A percentile compares a stretch with the other conserved stretches of the same genome.
These are phyloP conservation scores for Hortiboletus campestris DNA, from an alignment of 768 basidiomycete species.

Conservation along the genomic window DNA sequence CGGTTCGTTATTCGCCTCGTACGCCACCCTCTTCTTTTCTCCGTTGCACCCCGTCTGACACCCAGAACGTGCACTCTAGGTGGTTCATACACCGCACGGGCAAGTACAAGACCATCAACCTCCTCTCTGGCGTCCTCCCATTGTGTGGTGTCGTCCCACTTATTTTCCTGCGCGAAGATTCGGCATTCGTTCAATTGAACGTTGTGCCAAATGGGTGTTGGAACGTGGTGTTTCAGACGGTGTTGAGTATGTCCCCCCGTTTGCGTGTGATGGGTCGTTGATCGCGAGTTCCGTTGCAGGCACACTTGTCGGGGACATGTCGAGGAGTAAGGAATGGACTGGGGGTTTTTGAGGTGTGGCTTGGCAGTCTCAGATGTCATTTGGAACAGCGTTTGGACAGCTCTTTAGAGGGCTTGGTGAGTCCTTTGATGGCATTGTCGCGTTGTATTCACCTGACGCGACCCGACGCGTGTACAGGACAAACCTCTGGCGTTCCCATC, in stretches of 20 bases:
- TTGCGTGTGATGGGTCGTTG: not conserved
- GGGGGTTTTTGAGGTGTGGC: too few species aligned
- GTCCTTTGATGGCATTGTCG: not conserved
- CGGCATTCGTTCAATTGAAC: slow-evolving; percentile 19
- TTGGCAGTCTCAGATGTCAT: slow-evolving; percentile 15
- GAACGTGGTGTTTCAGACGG: slow-evolving; percentile 14
- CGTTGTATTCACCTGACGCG: not conserved
- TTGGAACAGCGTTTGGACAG: slow-evolving; percentile 25
- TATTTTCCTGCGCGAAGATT: slow-evolving; percentile 23
- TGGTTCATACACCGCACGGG: slow-evolving; percentile 54
- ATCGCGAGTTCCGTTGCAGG: slow-evolving; percentile 15
- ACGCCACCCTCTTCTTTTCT: not conserved
- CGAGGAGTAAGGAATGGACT: too few species aligned
- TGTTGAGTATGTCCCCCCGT: slow-evolving; percentile 3
- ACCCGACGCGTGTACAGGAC: not conserved
- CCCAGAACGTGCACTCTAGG: slow-evolving; percentile 11
- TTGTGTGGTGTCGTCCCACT: slow-evolving; percentile 43
- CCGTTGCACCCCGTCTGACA: not conserved
- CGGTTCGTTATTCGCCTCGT: slow-evolving; percentile 54
- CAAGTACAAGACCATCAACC: slow-evolving; percentile 46
- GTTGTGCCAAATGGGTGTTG: slow-evolving; percentile 19
- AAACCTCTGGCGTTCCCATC: slow-evolving; percentile 22
- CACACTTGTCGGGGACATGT: slow-evolving; percentile 5
- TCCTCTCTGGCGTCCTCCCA: slow-evolving; percentile 49
- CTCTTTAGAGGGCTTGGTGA: slow-evolving; percentile 22